These are phyloP conservation scores for Diaporthe sp. DNA, from an alignment of 2,329 filamentous ascomycete genomes.

Conservation along the genomic window DNA sequence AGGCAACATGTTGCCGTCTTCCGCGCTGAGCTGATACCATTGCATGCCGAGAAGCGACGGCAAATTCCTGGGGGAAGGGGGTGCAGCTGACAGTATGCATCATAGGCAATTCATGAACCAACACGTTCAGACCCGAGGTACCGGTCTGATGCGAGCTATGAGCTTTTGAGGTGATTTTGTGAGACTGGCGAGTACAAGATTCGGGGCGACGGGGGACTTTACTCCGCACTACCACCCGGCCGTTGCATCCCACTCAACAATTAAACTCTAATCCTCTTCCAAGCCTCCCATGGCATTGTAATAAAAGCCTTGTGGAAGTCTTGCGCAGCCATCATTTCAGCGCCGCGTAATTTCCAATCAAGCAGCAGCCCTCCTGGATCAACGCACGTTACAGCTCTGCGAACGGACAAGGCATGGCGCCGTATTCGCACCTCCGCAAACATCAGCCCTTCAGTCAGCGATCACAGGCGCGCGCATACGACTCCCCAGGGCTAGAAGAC, in stretches of 20 bases:
- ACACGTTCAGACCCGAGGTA: neutral
- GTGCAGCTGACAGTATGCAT: neutral
- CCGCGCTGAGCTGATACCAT: neutral
- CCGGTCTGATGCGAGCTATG: neutral
- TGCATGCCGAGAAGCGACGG: neutral
- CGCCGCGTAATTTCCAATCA: neutral
- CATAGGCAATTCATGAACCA: neutral
- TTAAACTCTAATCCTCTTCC: constrained; percentile 24
- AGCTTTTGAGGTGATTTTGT: neutral
- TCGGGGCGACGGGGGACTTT: neutral
- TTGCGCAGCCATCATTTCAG: neutral
- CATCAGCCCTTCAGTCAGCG: neutral
- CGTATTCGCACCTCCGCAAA: neutral
- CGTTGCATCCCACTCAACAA: neutral
- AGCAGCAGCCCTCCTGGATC: neutral
- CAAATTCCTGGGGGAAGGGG: fast-evolving
- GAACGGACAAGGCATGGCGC: neutral
- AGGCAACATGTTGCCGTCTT: neutral
- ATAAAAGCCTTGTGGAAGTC: neutral
- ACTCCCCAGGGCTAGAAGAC: neutral
- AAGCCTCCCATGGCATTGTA: neutral
- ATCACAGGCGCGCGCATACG: no score
- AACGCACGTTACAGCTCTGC: neutral
- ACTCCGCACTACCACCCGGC: neutral
- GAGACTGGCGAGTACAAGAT: neutral